These are phyloP conservation scores for Candida qinlingensis DNA, from an alignment of 805 yeast species.

Conservation along the genomic window DNA sequence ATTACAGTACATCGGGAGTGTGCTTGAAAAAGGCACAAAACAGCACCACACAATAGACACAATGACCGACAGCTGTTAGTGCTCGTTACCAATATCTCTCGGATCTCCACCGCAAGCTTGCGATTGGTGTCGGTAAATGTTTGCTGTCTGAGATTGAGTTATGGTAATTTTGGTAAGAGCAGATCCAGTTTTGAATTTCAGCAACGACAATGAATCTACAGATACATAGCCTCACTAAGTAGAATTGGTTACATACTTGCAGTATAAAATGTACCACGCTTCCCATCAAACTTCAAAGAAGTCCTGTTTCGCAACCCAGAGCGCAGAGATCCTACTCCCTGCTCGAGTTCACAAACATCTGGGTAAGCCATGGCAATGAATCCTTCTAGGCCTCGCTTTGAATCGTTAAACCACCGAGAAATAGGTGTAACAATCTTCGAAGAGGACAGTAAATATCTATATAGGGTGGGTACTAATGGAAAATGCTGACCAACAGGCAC, in stretches of 20 bases:
- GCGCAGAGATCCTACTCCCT: conserved; percentile 19
- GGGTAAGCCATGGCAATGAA: conserved; percentile 1
- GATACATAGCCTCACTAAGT: too few species aligned
- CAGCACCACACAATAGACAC: too few species aligned
- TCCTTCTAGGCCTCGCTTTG: conserved; percentile 42
- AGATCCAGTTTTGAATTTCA: too few species aligned
- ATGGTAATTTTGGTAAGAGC: too few species aligned
- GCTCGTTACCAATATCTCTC: too few species aligned
- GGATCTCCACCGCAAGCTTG: background rate
- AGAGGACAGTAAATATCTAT: conserved; percentile 29
- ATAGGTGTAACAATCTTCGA: conserved; percentile 39
- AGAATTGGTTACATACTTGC: too few species aligned
- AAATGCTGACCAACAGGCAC: background rate
- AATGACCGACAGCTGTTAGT: too few species aligned
- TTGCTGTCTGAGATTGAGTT: background rate
- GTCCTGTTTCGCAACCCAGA: conserved; percentile 11
- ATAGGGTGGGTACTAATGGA: conserved; percentile 1
- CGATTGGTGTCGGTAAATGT: background rate
- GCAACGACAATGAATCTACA: too few species aligned
- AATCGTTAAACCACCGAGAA: conserved; percentile 35
- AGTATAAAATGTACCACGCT: conserved; percentile 4
- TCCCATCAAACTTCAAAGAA: background rate
- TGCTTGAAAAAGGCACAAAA: too few species aligned
- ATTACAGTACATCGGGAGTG: too few species aligned
- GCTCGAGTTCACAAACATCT: conserved; percentile 13